Evolutionary conservation across 2,329 filamentous ascomycete genomes (phyloP), one percentile per base, ranked within the genome.

Genomic region (Acarospora socialis): DNA sequence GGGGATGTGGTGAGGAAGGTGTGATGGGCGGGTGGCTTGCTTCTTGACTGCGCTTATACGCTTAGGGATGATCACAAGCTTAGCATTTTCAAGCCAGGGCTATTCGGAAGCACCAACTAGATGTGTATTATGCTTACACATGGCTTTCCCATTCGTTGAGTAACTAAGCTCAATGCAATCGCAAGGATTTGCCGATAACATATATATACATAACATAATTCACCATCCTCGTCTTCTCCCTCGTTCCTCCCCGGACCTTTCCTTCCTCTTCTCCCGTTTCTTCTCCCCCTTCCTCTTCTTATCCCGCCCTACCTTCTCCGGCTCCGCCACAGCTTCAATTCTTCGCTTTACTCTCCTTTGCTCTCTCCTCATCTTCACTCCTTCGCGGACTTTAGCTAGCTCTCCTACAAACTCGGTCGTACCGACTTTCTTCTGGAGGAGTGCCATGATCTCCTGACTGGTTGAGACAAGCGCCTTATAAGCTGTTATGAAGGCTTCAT

Each of bases 281-380:
- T 77, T 74, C 51, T 90, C 82, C 40, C 80, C 68, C 63, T 78
- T 84, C 62, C 77, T 81, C 52, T 70, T 74, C 73, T 94, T 94
- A 45, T 79, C 75, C 48, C 68, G 65, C 17, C 76, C 81, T 46
- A 75, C 74, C 50, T 67, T 77, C 58, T 90, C 87, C 2, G 90
- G 90, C 48, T 79, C 72, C 30, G 70, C 70, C 15, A 98, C 75
- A 7, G 81, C 81, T 51, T 92, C 86, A 42, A 95, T 81, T 57
- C 82, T 81, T 47, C 90, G 71, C 70, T 98, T 98, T 41, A 68
- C 72, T 33, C 78, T 73, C 42, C 92, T 65, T 47, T 75, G 71
- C 50, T 82, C 73, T 43, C 90, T 66, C 47, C 77, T 73, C 42
- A 68, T 66, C 48, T 70, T 71, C n/a, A 90, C 75, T 10, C 66